Evolutionary conservation across 169 alveolate genomes (phyloP).

Genomic region (Eimeria praecox): DNA sequence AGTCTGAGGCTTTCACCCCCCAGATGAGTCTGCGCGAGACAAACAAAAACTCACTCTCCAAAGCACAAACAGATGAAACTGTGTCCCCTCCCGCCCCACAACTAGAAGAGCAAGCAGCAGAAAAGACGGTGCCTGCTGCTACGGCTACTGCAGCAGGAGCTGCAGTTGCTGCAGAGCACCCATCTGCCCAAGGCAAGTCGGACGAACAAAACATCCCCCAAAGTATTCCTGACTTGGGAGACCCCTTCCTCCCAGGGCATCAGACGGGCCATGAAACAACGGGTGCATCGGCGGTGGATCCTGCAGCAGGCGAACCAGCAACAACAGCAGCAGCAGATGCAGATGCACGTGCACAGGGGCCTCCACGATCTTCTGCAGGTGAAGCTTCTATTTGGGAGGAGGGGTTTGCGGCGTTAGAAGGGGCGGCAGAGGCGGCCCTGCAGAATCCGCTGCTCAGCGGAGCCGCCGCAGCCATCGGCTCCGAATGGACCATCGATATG

Average conservation of each 20-base stretch:
- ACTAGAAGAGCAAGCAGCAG: not conserved
- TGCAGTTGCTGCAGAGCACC: not conserved
- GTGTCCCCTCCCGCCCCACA: not conserved
- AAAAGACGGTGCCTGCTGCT: not conserved
- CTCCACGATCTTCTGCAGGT: not conserved
- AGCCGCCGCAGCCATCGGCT: conserved; percentile 7
- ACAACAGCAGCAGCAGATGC: not conserved
- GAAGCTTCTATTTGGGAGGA: not conserved
- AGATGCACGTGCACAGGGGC: not conserved
- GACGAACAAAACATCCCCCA: not conserved
- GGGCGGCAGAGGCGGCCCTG: conserved; percentile 18
- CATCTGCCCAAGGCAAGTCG: not conserved
- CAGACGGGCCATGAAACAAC: no score
- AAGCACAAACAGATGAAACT: not conserved
- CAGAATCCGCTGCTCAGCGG: conserved; percentile 20
- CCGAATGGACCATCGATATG: conserved; percentile 70
- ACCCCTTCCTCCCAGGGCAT: not conserved
- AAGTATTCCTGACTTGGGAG: not conserved
- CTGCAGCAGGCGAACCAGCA: not conserved
- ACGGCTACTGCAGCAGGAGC: not conserved
- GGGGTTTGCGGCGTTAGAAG: not conserved
- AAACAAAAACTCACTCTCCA: not conserved
- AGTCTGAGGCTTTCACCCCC: not conserved
- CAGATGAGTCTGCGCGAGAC: not conserved
- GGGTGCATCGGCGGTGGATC: not conserved